A percentile compares a stretch with the other conserved stretches of the same genome.
phyloP scores from a whole-genome alignment of 257 asterid genomes.

The Nicotiana noctiflora region DNA sequence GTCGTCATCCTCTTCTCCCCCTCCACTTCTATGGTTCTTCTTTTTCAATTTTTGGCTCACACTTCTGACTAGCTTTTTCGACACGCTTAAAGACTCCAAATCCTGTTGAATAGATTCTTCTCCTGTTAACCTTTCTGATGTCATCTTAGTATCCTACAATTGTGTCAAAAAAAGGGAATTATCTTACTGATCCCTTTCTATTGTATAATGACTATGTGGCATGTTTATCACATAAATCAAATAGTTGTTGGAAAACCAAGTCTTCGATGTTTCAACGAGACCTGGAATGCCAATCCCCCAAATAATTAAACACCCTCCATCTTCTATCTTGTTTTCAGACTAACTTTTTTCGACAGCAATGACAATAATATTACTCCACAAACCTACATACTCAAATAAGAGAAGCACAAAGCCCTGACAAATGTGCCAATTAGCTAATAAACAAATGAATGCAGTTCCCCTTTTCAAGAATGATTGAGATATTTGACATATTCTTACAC shows the following conservation, averaged over 20 bases:
- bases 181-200: constrained; percentile 14
- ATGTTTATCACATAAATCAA: constrained; percentile 25
- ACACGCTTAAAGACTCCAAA: constrained; percentile 50
- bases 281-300: neutral
- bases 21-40: constrained; percentile 41
- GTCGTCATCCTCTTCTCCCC: constrained; percentile 47
- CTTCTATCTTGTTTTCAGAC: neutral
- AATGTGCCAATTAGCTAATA: neutral
- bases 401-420: neutral
- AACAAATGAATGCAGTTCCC: neutral
- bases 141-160: constrained; percentile 30
- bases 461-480: neutral
- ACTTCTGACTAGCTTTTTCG: constrained; percentile 63
- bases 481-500: neutral
- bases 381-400: neutral
- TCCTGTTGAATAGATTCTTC: constrained; percentile 43
- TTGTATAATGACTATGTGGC: neutral
- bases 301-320: neutral
- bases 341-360: neutral
- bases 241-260: constrained; percentile 15
- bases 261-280: neutral
- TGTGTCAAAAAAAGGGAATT: neutral
- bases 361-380: neutral
- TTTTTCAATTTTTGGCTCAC: constrained; percentile 76
- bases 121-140: constrained; percentile 33